These are phyloP conservation scores for Pythium apleroticum DNA, from an alignment of 352 stramenopile species.

Conservation along the genomic window DNA sequence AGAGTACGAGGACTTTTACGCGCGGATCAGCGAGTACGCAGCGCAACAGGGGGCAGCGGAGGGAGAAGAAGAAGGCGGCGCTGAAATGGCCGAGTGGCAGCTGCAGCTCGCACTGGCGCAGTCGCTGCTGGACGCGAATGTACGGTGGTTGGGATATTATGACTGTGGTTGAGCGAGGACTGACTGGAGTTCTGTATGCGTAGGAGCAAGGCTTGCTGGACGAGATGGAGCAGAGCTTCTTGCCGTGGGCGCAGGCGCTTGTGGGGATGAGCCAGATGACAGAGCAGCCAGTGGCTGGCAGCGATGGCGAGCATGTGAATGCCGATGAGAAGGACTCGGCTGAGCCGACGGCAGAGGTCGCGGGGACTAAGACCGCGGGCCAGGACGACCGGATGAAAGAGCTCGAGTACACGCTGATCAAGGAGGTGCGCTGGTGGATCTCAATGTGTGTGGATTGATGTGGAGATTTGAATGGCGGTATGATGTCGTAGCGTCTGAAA, in stretches of 20 bases:
- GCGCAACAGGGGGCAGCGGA: slow-evolving; percentile 31
- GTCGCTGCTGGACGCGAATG: slow-evolving; percentile 65
- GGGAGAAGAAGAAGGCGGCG: slow-evolving; percentile 17
- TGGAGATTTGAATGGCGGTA: too few relatives aligned
- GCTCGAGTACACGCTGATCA: slow-evolving; percentile 56
- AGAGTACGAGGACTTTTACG: slow-evolving; percentile 60
- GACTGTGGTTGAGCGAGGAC: background rate
- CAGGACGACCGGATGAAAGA: slow-evolving; percentile 32
- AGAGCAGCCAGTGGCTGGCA: background rate
- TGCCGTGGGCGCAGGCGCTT: slow-evolving; percentile 66
- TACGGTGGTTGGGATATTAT: slow-evolving; percentile 13
- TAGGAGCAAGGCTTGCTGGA: slow-evolving; percentile 51
- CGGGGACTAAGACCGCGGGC: slow-evolving; percentile 2
- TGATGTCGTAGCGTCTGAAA: slow-evolving; percentile 51
- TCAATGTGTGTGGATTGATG: too few relatives aligned
- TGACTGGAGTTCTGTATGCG: background rate
- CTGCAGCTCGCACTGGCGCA: slow-evolving; percentile 66
- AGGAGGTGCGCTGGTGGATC: too few relatives aligned
- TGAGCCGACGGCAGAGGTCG: background rate
- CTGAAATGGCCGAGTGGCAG: slow-evolving; percentile 43
- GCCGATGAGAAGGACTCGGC: background rate
- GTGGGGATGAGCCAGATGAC: slow-evolving; percentile 45
- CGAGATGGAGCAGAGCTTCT: slow-evolving; percentile 47
- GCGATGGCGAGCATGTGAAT: background rate
- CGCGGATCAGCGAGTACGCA: slow-evolving; percentile 56